phyloP scores from a whole-genome alignment of 164 flowering plant species.

The Piper longum region DNA sequence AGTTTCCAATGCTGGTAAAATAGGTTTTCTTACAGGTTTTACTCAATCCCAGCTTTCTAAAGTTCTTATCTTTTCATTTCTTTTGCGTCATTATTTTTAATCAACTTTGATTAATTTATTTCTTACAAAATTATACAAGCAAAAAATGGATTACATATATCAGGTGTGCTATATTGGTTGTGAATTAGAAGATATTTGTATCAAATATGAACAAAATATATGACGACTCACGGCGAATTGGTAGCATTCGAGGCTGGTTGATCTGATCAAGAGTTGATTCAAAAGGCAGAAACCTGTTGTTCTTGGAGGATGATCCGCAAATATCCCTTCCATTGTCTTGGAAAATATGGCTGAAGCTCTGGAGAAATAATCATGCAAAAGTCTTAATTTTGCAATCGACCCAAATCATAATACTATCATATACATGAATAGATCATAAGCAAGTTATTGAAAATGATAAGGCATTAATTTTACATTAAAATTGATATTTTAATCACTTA shows the following conservation, averaged over 20 bases:
- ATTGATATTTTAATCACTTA: too few species aligned
- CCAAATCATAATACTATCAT: too few species aligned
- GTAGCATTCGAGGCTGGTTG: conserved; percentile 37
- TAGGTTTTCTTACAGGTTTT: too few species aligned
- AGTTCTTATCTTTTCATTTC: background rate
- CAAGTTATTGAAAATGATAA: too few species aligned
- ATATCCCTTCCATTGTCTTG: conserved; percentile 21
- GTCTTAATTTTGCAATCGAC: too few species aligned
- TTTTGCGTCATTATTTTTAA: background rate
- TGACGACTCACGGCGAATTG: conserved; percentile 48
- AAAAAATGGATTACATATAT: background rate
- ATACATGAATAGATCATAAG: too few species aligned
- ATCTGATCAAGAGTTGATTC: conserved; percentile 16
- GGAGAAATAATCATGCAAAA: conserved; percentile 14
- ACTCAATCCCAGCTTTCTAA: too few species aligned
- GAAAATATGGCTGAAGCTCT: conserved; percentile 21
- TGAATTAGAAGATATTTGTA: background rate
- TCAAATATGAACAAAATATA: background rate
- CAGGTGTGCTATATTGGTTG: background rate
- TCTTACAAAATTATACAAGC: too few species aligned
- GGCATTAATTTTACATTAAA: too few species aligned
- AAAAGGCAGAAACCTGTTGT: conserved; percentile 17
- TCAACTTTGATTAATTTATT: background rate
- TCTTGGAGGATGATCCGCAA: conserved; percentile 46
- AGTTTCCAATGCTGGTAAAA: too few species aligned